These are phyloP conservation scores for Allium cepa DNA, from an alignment of 106 monocot genomes.

Conservation along the genomic window DNA sequence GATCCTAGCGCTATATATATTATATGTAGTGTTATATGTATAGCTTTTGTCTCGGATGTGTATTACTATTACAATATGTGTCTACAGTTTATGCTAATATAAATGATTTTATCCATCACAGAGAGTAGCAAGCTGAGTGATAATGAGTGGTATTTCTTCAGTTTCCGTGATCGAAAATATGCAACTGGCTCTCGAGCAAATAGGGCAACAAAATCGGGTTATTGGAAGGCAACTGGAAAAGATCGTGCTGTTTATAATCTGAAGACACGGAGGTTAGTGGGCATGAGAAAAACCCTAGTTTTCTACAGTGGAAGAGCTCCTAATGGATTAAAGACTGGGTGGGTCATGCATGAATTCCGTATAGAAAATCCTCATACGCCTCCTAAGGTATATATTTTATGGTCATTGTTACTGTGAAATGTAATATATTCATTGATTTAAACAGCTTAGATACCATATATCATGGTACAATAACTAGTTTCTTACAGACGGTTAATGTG, in stretches of 20 bases:
- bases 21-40: too few species aligned
- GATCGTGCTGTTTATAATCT: slow-evolving; percentile 26
- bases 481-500: background rate
- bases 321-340: slow-evolving; percentile 35
- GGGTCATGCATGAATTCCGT: slow-evolving; percentile 75
- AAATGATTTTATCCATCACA: slow-evolving; percentile 2
- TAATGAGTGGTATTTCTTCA: slow-evolving; percentile 85
- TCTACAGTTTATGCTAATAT: too few species aligned
- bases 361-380: slow-evolving; percentile 34
- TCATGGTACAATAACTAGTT: background rate
- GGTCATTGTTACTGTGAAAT: background rate
- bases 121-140: slow-evolving; percentile 48
- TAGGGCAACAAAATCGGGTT: slow-evolving; percentile 52
- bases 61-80: too few species aligned
- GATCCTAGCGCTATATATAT: too few species aligned
- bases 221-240: slow-evolving; percentile 72
- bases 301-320: slow-evolving; percentile 67
- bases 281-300: slow-evolving; percentile 69
- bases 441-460: background rate
- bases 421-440: background rate
- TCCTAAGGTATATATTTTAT: slow-evolving; percentile 29
- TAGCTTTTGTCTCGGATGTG: too few species aligned
- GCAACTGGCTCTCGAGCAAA: slow-evolving; percentile 58
- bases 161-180: slow-evolving; percentile 68
- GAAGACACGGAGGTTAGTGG: slow-evolving; percentile 20